Base-by-base conservation (phyloP, 169 alveolate species). In the Cyclospora cayetanensis region DNA sequence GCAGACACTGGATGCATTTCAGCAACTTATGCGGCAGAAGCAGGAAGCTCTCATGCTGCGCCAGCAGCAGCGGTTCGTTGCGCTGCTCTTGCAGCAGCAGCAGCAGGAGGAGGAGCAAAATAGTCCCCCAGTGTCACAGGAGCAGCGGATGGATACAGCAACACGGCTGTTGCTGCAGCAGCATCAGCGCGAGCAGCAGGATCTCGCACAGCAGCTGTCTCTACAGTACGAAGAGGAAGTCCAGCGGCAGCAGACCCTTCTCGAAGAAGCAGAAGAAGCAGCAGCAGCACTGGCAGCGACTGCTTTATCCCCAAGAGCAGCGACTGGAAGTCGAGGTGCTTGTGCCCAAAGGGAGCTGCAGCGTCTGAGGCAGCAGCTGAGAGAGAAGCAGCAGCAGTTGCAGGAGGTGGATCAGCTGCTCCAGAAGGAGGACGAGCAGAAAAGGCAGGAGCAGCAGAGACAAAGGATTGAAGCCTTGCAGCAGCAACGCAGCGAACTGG, bases 61-160 rank as follows among this genome's bases (percentile, higher is more conserved):
- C 63, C 90, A 55, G 77, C 79, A 60, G 63, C 76, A 82, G 79
- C 90, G 35, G 79, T 79, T 55, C 50, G 65, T 82, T 27, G 90
- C 42, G 52, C 52, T 41, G 76, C 90, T 82, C 55, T 79, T 82
- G 65, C 79, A 55, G 79, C 79, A 35, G 90, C 60, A 60, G 37
- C 65, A 68, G 80, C 7, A 34, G 3, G 90, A 22, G 37, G 63
- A 37, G 25, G 60, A 50, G 18, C 25, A 9, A 50, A 50, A 9
- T 50, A 11, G 25, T 50, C 52, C 79, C 60, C 4, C 9, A 42
- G 79, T 25, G 0, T n/a, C 76, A 31, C 60, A 82, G 27, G 53
- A 15, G 34, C 52, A 20, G 46, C 79, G 34, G 37, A 0, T 37
- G 46, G 79, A 60, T 42, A 63, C 29, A 4, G 79, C 63, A 22